phyloP scores from a whole-genome alignment of 1,284 basidiomycete genomes.

The Apiotrichum siamense region DNA sequence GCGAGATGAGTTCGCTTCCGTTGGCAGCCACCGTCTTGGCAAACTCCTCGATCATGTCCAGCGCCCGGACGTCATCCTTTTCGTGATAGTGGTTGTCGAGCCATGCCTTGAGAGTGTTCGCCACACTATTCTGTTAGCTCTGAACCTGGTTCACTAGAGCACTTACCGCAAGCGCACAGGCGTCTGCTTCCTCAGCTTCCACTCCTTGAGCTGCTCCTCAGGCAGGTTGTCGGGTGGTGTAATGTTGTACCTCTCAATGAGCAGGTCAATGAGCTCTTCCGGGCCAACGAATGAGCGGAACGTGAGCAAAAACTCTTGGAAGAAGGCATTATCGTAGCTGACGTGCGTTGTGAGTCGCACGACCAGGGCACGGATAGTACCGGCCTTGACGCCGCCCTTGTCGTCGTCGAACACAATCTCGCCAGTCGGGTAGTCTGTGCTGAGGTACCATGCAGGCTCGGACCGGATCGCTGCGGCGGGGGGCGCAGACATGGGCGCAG shows the following conservation, averaged over 20 bases:
- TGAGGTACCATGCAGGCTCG: constrained; percentile 76
- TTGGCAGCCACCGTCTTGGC: constrained; percentile 54
- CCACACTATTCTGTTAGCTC: constrained; percentile 54
- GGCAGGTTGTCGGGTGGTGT: constrained; percentile 65
- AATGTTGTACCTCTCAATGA: constrained; percentile 78
- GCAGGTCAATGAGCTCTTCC: constrained; percentile 76
- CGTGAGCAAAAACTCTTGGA: constrained; percentile 91
- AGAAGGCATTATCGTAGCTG: constrained; percentile 60
- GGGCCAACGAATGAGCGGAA: constrained; percentile 91
- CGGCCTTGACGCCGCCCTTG: constrained; percentile 76
- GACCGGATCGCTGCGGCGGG: constrained; percentile 9
- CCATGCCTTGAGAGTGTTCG: constrained; percentile 78
- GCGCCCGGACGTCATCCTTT: constrained; percentile 69
- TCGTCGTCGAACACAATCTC: constrained; percentile 82
- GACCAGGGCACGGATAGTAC: constrained; percentile 76
- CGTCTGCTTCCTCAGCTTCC: constrained; percentile 83
- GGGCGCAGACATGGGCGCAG: constrained; percentile 5
- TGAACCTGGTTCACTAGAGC: neutral
- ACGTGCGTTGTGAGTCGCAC: constrained; percentile 88
- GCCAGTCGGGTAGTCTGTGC: constrained; percentile 66
- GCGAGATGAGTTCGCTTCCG: constrained; percentile 59
- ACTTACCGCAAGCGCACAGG: constrained; percentile 79
- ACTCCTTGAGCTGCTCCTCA: constrained; percentile 64
- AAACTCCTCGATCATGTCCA: constrained; percentile 72
- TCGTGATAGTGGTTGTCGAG: constrained; percentile 72